Base-by-base conservation (phyloP, 495 filamentous ascomycete genomes). In the Pyronema domesticum region DNA sequence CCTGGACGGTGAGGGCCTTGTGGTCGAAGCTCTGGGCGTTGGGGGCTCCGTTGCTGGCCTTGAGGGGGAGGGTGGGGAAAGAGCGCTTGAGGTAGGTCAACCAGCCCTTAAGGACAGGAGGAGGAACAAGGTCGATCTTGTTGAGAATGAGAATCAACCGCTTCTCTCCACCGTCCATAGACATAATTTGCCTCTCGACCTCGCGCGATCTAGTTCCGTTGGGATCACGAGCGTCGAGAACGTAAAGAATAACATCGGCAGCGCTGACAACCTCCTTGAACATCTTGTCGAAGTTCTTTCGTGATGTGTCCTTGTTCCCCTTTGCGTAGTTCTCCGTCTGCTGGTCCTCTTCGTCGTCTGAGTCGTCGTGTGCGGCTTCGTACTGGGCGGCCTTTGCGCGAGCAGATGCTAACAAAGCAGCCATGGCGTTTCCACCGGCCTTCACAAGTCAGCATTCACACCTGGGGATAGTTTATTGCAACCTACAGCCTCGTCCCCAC, bases 1-100 rank as follows among this genome's bases (percentile, higher is more conserved):
- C 86, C 68, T 88, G 84, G 40, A 89, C 79, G 13, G 85, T 89
- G 50, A 95, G 74, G 44, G 89, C 78, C 69, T 82, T 85, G 72
- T 96, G 89, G 69, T 94, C 86, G 69, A 94, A 95, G 55, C 79
- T 87, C 60, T 84, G 85, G 34, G 89, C 85, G 62, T 95, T 95
- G 46, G 82, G 74, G 11, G 89, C 80, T 36, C 86, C 77, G 59
- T 75, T 82, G 47, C 85, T 88, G 0, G 89, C 89, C 62, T 88
- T 86, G 18, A 96, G 78, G 0, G 89, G 89, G 17, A 96, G 75
- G 0, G 89, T 94, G 34, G 89, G 89, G 75, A 95, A 95, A 69
- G 81, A 94, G 54, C 87, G 80, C 52, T 86, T 81, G 58, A 96
- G 76, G 68, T 95, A 80, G 48, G 74, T 65, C 57, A 96, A 76